Evolutionary conservation across 2,329 filamentous ascomycete species (phyloP).

Genomic region (Nothophaeocryptopus gaeumannii): DNA sequence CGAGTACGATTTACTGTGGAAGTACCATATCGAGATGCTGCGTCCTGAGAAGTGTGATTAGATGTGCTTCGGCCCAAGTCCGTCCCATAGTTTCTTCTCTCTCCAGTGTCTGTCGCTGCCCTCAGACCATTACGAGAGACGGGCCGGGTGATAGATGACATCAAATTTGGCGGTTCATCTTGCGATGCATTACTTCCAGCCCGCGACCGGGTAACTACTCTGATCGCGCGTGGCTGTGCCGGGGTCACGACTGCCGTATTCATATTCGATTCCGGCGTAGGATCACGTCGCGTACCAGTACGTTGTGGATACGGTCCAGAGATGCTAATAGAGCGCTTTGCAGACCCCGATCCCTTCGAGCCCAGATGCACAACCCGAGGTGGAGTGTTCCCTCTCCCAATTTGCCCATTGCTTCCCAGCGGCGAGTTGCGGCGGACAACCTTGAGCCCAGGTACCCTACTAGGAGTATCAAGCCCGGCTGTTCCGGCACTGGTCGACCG

Average conservation of each 20-base stretch:
- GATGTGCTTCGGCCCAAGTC: slow-evolving; percentile 34
- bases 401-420: slow-evolving; percentile 17
- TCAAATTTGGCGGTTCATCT: slow-evolving; percentile 27
- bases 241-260: slow-evolving; percentile 36
- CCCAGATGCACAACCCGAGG: slow-evolving; percentile 37
- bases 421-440: slow-evolving; percentile 37
- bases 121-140: slow-evolving; percentile 29
- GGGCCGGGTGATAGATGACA: slow-evolving; percentile 31
- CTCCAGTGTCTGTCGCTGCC: slow-evolving; percentile 20
- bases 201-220: slow-evolving; percentile 29
- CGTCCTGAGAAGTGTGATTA: slow-evolving; percentile 52
- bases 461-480: slow-evolving; percentile 35
- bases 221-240: slow-evolving; percentile 34
- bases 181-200: slow-evolving; percentile 37
- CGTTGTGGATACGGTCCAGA: slow-evolving; percentile 33
- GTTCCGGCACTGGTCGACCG: slow-evolving; percentile 28
- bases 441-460: slow-evolving; percentile 35
- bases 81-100: slow-evolving; percentile 18
- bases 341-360: slow-evolving; percentile 30
- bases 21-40: slow-evolving; percentile 35
- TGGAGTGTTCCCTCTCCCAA: slow-evolving; percentile 30
- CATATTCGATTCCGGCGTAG: slow-evolving; percentile 30
- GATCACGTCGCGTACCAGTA: slow-evolving; percentile 28
- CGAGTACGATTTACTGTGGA: slow-evolving; percentile 51
- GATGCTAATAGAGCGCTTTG: slow-evolving; percentile 34